A percentile compares a stretch with the other conserved stretches of the same genome.
These are phyloP conservation scores for Fusarium sp. DNA, from an alignment of 2,329 filamentous ascomycete species.

Conservation along the genomic window DNA sequence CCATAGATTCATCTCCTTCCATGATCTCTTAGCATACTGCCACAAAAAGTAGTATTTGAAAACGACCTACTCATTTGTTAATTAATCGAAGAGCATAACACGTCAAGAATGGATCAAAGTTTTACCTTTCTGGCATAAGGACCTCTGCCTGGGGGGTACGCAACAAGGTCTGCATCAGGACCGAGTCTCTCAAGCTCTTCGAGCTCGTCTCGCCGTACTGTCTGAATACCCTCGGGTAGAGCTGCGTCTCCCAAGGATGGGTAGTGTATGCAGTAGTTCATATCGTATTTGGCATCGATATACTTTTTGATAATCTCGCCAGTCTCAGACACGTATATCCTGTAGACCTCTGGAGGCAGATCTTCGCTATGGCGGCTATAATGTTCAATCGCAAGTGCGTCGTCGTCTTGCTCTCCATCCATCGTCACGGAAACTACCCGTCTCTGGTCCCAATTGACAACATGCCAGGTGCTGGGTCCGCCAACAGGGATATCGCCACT, in stretches of 20 bases:
- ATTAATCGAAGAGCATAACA: too few species aligned
- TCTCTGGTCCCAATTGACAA: conserved; percentile 46
- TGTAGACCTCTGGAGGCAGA: conserved; percentile 29
- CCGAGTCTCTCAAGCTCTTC: conserved; percentile 45
- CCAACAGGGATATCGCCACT: conserved; percentile 18
- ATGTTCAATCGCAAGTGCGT: conserved; percentile 41
- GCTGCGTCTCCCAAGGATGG: conserved; percentile 37
- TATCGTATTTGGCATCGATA: conserved; percentile 42
- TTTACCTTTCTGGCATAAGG: background rate
- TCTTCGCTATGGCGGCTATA: conserved; percentile 30
- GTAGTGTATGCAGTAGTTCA: conserved; percentile 44
- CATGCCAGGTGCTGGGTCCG: conserved; percentile 46
- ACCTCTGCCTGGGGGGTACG: rapidly evolving
- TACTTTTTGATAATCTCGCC: conserved; percentile 41
- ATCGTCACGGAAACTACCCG: conserved; percentile 46
- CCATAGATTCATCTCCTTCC: conserved; percentile 51
- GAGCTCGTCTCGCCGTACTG: conserved; percentile 37
- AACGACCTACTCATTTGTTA: conserved; percentile 18
- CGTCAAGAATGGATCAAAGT: too few species aligned
- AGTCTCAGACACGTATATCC: conserved; percentile 37
- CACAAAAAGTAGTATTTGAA: conserved; percentile 51
- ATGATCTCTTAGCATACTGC: conserved; percentile 34
- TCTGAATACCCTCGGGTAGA: conserved; percentile 34
- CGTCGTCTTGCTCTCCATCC: conserved; percentile 45
- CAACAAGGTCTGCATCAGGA: conserved; percentile 44